Conservation (phyloP, 2,329 filamentous ascomycete genomes). For the Epichloe brachyelytri region DNA sequence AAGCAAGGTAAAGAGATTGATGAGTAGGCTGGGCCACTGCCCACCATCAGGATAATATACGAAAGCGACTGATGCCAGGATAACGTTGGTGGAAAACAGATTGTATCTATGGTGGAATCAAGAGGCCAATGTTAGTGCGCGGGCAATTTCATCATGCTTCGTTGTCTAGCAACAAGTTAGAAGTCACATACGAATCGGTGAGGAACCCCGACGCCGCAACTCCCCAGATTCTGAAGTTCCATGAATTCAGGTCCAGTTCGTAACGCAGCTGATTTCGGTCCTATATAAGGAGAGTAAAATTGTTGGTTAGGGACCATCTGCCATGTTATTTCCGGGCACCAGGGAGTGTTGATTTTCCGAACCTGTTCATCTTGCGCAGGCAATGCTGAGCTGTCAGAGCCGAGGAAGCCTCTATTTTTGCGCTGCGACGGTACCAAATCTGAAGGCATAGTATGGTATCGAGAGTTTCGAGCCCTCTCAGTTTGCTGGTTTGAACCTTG, state of each 20-base stretch:
- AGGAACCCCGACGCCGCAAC: slow-evolving; percentile 42
- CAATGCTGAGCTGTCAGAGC: slow-evolving; percentile 37
- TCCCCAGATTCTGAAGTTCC: slow-evolving; percentile 41
- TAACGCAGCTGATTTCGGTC: slow-evolving; percentile 39
- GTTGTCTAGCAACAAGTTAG: not conserved
- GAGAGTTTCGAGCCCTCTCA: no score
- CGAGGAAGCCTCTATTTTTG: slow-evolving; percentile 37
- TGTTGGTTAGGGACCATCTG: slow-evolving; percentile 1
- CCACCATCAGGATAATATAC: slow-evolving; percentile 37
- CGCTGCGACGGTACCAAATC: slow-evolving; percentile 16
- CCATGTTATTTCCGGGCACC: not conserved
- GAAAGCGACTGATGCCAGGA: slow-evolving; percentile 37
- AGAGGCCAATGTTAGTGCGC: not conserved
- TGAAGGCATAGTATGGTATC: slow-evolving; percentile 14
- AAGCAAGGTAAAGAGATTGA: slow-evolving; percentile 39
- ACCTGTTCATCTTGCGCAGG: slow-evolving; percentile 35
- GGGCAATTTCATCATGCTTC: not conserved
- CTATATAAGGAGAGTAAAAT: slow-evolving; percentile 15
- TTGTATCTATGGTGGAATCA: slow-evolving; percentile 28
- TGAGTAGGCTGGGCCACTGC: slow-evolving; percentile 32
- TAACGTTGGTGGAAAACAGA: slow-evolving; percentile 41
- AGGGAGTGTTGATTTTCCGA: slow-evolving; percentile 8
- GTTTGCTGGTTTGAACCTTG: not conserved
- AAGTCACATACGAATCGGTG: slow-evolving; percentile 34
- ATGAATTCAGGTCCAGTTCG: slow-evolving; percentile 40